Base-by-base conservation (phyloP, 2,329 filamentous ascomycete species). In the Anthostomella pinea region DNA sequence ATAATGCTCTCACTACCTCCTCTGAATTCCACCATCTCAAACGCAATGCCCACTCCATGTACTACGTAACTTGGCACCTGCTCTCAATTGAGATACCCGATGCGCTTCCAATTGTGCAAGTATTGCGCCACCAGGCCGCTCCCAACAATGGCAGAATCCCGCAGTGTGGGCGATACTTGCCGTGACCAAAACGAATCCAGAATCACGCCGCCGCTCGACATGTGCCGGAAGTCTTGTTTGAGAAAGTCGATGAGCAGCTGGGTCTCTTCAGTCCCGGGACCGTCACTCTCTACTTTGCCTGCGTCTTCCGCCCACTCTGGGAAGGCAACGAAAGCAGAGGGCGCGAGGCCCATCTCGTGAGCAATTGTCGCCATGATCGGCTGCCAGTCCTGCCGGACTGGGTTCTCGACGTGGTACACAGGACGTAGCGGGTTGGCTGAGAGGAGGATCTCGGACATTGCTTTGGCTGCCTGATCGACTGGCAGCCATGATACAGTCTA, bases 351-450 rank as follows among this genome's bases (percentile, higher is more conserved):
- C 30, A 41, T 17, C 1, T 33, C 42, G 9, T 25, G 18, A 1
- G 37, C 39, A 18, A 46, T 30, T 11, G 28, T 18, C 3, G 17
- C 11, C 1, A 35, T 13, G 2, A 32, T 26, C 5, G 28, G 18
- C 8, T 29, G 2, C 38, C 44, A 46, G 2, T 31, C 26, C 33
- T 48, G 45, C 3, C 46, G 14, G n/a, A 46, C 23, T 10, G 39
- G 46, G 26, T 48, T 48, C 8, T 46, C 46, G 16, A 48, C 30
- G 23, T 46, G 40, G 22, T 48, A 45, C 5, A 44, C 16, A 2
- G 30, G 13, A 13, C 34, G 18, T 1, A 26, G 28, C 13, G 18
- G 4, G 1, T 9, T 4, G 16, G 19, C 5, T 6, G 6, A 27
- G 6, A 36, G 27, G n/a, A 38, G 14, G 5, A 46, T 21, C 5